Conservation (phyloP, 2,329 filamentous ascomycete genomes). For the Penicillium sp. region DNA sequence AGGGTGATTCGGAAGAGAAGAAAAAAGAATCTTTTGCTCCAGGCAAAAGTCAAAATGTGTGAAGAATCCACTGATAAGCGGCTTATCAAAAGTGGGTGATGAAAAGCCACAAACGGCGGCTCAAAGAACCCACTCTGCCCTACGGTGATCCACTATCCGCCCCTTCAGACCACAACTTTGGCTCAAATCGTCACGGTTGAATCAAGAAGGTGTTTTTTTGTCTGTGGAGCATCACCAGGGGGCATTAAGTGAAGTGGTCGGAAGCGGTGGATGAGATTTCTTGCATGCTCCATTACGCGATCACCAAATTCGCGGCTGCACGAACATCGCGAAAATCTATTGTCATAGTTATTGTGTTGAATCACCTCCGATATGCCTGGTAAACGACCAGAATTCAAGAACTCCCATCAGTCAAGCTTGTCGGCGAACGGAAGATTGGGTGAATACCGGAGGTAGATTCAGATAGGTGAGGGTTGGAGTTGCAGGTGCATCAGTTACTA, state of each 20-base stretch:
- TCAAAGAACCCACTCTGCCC: background rate
- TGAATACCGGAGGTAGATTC: too few relatives aligned
- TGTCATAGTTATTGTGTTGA: background rate
- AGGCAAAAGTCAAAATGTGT: constrained; percentile 1
- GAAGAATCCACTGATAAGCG: constrained; percentile 1
- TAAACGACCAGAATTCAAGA: background rate
- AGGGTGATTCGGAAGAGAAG: background rate
- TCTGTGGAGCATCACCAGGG: background rate
- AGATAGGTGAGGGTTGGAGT: too few relatives aligned
- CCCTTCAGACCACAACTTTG: background rate
- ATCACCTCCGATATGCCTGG: background rate
- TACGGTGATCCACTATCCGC: background rate
- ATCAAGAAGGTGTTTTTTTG: background rate
- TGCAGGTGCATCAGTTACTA: too few relatives aligned
- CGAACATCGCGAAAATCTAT: background rate
- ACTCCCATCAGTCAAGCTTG: too few relatives aligned
- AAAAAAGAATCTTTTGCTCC: background rate
- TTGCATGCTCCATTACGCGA: background rate
- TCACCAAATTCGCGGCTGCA: background rate
- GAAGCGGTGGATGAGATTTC: constrained; percentile 2
- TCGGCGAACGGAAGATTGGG: too few relatives aligned
- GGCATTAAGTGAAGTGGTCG: background rate
- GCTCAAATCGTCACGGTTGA: background rate
- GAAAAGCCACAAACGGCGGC: background rate
- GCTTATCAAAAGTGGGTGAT: constrained; percentile 1